Conservation (phyloP, 2,329 filamentous ascomycete genomes). For the Fusarium virguliforme region DNA sequence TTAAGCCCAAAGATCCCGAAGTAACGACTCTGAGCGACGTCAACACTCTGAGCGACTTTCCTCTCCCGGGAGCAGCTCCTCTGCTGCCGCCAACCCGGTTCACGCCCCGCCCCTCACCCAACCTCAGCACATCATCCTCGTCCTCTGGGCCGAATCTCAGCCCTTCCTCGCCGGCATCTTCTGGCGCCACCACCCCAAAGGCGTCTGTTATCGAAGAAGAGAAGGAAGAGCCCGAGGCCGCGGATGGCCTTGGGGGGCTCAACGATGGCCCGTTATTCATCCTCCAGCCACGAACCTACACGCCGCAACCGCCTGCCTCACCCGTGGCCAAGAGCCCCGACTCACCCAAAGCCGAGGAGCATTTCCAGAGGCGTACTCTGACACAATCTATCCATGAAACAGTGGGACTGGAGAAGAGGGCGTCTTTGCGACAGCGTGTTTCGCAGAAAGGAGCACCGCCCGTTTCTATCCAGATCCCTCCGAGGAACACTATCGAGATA, state of each 20-base stretch:
- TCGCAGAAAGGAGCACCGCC: conserved; percentile 69
- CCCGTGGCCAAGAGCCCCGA: conserved; percentile 58
- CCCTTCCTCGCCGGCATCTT: conserved; percentile 21
- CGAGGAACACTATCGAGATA: conserved; percentile 49
- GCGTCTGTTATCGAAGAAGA: conserved; percentile 26
- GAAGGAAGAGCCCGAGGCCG: conserved; percentile 33
- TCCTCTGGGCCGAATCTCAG: conserved; percentile 31
- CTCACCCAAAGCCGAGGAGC: conserved; percentile 29
- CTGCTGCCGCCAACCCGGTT: conserved; percentile 47
- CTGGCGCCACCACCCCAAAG: conserved; percentile 30
- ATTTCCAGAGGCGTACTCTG: conserved; percentile 40
- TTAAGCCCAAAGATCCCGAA: conserved; percentile 34
- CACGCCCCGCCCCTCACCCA: conserved; percentile 12
- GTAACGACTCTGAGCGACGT: conserved; percentile 50
- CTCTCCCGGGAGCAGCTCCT: conserved; percentile 48
- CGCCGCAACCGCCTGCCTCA: conserved; percentile 67
- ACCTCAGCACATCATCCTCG: conserved; percentile 33
- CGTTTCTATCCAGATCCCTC: conserved; percentile 69
- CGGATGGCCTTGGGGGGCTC: conserved; percentile 29
- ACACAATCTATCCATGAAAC: conserved; percentile 35
- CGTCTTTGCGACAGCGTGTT: conserved; percentile 69
- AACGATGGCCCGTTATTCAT: conserved; percentile 65
- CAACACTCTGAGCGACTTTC: conserved; percentile 49
- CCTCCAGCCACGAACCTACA: conserved; percentile 72
- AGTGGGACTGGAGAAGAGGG: conserved; percentile 56